Evolutionary conservation across 257 asterid genomes (phyloP), one percentile per base, ranked within the genome.

Genomic region (Solanum dulcamara): DNA sequence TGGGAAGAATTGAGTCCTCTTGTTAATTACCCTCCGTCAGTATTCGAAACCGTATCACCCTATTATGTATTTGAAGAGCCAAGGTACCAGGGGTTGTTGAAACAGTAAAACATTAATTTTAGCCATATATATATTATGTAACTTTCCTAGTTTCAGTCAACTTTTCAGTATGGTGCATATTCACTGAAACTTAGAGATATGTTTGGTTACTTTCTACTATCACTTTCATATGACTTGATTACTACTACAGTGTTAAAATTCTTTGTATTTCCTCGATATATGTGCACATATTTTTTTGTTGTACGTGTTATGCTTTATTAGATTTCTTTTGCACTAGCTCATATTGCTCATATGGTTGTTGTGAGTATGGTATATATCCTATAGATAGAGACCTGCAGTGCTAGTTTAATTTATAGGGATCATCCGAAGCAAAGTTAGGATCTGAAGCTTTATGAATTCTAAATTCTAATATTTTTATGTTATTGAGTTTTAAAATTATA

Each of bases 1-100:
- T 89, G 91, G 88, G 90, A 85, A 71, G 91, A 89, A 44, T 44
- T 82, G 18, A 89, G 51, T 44, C 74, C 88, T 59, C 85, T 80
- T 37, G 26, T 81, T 44, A 48, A 42, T 46, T 83, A 84, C 68
- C 84, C 90, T 68, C 87, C 87, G 5, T 37, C 67, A 67, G 30
- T 85, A 14, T 68, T 83, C 81, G 87, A 87, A 81, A 42, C 75
- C 53, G 37, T 79, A 79, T 79, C 83, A 57, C 28, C 80, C 33
- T 46, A 79, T 62, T 64, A 67, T 59, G 50, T 89, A 81, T 28
- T 79, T 48, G 64, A 79, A 79, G 83, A 79, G 83, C 60, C 40
- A 79, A 79, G 28, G 35, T 66, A 24, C 64, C 14, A 70, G 89
- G 88, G 88, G 83, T 70, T 81, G 72, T 80, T 77, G 59, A 30